phyloP scores from a whole-genome alignment of 495 filamentous ascomycete species.

The Xylaria castorea region DNA sequence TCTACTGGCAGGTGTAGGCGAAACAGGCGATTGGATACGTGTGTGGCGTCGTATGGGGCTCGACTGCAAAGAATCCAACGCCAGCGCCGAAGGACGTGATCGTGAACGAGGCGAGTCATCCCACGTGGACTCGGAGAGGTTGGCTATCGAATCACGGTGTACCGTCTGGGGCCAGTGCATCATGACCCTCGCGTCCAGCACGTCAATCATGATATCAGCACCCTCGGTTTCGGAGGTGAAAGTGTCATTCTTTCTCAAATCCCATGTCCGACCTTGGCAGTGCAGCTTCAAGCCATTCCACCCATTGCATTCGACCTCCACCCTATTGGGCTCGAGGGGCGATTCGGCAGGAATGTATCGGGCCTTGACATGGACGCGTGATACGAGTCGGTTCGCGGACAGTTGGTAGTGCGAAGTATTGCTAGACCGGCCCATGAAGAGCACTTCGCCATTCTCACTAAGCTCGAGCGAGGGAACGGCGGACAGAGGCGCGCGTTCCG shows the following conservation, averaged over 20 bases:
- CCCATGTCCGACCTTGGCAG: constrained; percentile 86
- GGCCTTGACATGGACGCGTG: constrained; percentile 89
- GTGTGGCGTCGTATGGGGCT: constrained; percentile 71
- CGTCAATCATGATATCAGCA: constrained; percentile 93
- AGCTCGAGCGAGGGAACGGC: constrained; percentile 81
- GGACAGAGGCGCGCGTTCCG: constrained; percentile 84
- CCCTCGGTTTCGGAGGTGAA: constrained; percentile 91
- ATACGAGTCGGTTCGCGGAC: constrained; percentile 88
- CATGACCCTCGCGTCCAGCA: constrained; percentile 88
- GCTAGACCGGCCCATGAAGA: constrained; percentile 90
- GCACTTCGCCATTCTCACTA: constrained; percentile 77
- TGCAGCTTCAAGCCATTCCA: constrained; percentile 97
- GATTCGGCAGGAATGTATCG: constrained; percentile 73
- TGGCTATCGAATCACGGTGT: constrained; percentile 65
- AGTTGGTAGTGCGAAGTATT: constrained; percentile 91
- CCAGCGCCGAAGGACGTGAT: constrained; percentile 40
- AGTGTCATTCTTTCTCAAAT: constrained; percentile 83
- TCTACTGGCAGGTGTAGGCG: constrained; percentile 68
- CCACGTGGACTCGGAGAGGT: constrained; percentile 71
- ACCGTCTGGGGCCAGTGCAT: constrained; percentile 81
- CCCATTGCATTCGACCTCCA: constrained; percentile 88
- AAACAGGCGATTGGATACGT: constrained; percentile 72
- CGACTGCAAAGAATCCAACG: constrained; percentile 53
- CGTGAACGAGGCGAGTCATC: constrained; percentile 61
- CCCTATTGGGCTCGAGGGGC: constrained; percentile 67